Evolutionary conservation across 2,329 filamentous ascomycete genomes (phyloP), one percentile per base, ranked within the genome.

Genomic region (Hypoxylon sp.): DNA sequence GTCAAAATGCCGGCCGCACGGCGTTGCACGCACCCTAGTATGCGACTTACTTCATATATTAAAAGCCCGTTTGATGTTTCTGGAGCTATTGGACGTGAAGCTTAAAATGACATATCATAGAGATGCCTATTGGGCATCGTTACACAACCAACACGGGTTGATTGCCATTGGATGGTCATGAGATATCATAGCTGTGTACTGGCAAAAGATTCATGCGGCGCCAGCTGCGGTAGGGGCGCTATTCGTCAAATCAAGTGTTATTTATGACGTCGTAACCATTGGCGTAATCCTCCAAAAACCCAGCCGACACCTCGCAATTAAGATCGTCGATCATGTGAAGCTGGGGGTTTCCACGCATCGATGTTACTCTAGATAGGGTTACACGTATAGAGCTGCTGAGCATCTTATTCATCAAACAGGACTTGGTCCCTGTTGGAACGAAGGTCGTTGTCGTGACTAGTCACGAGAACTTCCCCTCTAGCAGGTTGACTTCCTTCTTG

Each of bases 221-320:
- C 39, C 62, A 66, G 61, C 34, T 51, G 66, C 66, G 58, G 55
- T 50, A 63, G 34, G 47, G 51, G 51, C 21, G 27, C 25, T 30
- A 56, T 60, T 63, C 47, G 54, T 60, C 46, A 29, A 46, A 41
- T 41, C 32, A 14, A 32, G 30, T 51, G 11, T 30, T 50, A 48
- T 51, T 52, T 32, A 61, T 63, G 59, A 63, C 66, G 63, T 66
- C 60, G 63, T 63, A 51, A n/a, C 41, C 39, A 37, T 45, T 39
- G 43, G 39, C 27, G 23, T 21, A 34, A 63, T 61, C 58, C 63
- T 66, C 51, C 34, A 25, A 51, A 43, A 5, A 51, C 54, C 27
- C 51, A 50, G 46, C 45, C 60, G 59, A 65, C 52, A 62, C 47
- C 19, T 56, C 53, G 23, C 25, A 68, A 58, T 62, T 21, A 50